Percentiles rank a stretch among this genome's conserved stretches.
These are phyloP conservation scores for Paraconiothyrium sp. DNA, from an alignment of 2,329 filamentous ascomycete genomes.

Conservation along the genomic window DNA sequence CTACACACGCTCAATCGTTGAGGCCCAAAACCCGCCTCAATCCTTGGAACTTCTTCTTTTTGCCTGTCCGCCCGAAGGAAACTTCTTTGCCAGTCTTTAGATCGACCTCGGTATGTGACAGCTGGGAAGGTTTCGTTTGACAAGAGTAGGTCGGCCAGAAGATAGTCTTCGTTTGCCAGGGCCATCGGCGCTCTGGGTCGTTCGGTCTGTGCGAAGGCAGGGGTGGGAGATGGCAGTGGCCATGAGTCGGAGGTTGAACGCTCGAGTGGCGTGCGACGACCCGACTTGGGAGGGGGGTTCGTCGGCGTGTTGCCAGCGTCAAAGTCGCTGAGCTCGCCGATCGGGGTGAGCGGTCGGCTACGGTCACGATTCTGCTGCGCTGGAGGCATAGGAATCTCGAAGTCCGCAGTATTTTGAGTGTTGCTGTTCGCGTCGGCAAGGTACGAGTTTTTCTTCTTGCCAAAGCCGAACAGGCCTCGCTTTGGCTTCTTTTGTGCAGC, in stretches of 20 bases:
- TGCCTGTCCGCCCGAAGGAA: slow-evolving; percentile 47
- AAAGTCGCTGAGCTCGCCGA: slow-evolving; percentile 46
- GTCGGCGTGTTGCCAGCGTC: slow-evolving; percentile 29
- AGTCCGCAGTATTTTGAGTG: slow-evolving; percentile 1
- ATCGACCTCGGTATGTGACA: slow-evolving; percentile 42
- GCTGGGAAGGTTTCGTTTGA: slow-evolving; percentile 33
- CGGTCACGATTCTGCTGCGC: slow-evolving; percentile 35
- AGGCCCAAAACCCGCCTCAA: slow-evolving; percentile 73
- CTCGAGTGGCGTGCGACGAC: slow-evolving; percentile 44
- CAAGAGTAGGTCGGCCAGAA: slow-evolving; percentile 24
- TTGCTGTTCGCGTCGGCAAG: slow-evolving; percentile 5
- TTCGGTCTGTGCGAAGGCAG: slow-evolving; percentile 21
- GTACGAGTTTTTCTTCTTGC: slow-evolving; percentile 67
- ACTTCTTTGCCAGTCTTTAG: slow-evolving; percentile 41
- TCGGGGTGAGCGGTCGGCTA: slow-evolving; percentile 43
- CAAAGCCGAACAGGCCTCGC: slow-evolving; percentile 61
- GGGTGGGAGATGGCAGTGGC: slow-evolving; percentile 54
- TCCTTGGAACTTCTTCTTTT: slow-evolving; percentile 73
- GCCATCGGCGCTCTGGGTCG: slow-evolving; percentile 36
- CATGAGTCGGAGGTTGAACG: slow-evolving; percentile 54
- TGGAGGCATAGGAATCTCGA: slow-evolving; percentile 43
- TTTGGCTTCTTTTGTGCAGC: slow-evolving; percentile 52
- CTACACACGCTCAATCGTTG: slow-evolving; percentile 55
- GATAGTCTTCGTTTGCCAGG: slow-evolving; percentile 17
- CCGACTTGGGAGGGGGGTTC: slow-evolving; percentile 52